Base-by-base conservation (phyloP, 805 yeast species). In the Jamesozyma lodderae region DNA sequence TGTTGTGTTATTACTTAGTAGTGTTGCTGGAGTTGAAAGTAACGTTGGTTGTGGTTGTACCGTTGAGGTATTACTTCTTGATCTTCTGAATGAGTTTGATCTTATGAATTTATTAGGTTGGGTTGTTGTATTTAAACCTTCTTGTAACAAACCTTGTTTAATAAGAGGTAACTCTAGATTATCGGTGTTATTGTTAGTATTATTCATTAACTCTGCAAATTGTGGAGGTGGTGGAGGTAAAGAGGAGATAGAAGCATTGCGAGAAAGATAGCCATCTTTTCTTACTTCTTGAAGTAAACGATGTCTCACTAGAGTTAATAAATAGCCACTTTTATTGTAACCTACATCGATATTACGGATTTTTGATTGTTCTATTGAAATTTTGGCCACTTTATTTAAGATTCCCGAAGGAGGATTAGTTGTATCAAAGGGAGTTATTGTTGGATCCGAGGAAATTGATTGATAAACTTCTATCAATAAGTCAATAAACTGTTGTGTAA, bases 361-460 rank as follows among this genome's bases (percentile, higher is more conserved):
- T 22, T 57, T 48, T 0, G 71, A 67, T 33, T 46, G 42, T 41
- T 64, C 62, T 22, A 74, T 59, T 20, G 80, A 69, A 31, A 72
- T 67, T 48, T 75, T 77, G 6, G 83, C 72, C 0, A 78, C 79
- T 37, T 68, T 67, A 30, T 76, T 75, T 16, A 78, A 65, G 3
- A 80, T 68, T 1, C 86, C 86, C 1, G 79, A 68, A 0, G 87
- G 86, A 6, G 86, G 87, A 49, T 72, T 71, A 30, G 66, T 54
- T 14, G 73, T 70, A 45, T 78, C 78, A 51, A 80, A 80, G 0
- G 88, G 88, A 0, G 88, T 79, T 6, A 69, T 64, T 24, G 75
- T 72, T 6, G 87, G 86, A 48, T 70, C 75, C 34, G 66, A 66
- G 13, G 72, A 68, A 40, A 72, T 64, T 7, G 60, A 49, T 36